Conservation (phyloP, 2,329 filamentous ascomycete genomes). For the Harringtonia lauricola region DNA sequence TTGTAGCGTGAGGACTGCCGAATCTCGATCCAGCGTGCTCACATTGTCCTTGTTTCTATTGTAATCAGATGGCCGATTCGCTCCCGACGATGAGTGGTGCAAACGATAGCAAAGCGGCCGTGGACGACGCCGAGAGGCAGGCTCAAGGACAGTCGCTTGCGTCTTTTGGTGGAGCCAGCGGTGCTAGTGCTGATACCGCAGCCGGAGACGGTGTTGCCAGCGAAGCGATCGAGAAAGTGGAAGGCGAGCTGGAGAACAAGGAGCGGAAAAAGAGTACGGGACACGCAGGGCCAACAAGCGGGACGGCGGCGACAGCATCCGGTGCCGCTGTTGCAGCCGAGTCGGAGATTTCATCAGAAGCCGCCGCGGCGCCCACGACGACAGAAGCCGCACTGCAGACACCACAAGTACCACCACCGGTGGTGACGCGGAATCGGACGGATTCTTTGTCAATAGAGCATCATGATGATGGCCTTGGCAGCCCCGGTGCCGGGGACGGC, state of each 20-base stretch:
- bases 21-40: no score
- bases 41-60: no score
- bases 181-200: no score
- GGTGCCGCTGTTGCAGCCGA: not conserved
- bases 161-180: no score
- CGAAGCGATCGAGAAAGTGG: no score
- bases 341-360: not conserved
- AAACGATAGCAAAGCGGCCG: constrained; percentile 11
- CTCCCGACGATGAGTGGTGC: constrained; percentile 9
- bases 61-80: constrained; percentile 11
- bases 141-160: not conserved
- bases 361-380: not conserved
- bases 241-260: no score
- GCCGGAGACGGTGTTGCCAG: not conserved
- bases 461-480: not conserved
- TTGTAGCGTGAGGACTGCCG: no score
- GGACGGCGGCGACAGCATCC: no score
- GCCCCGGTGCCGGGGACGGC: constrained; percentile 13
- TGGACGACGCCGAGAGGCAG: not conserved
- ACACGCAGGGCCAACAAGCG: no score
- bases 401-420: constrained; percentile 4
- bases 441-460: constrained; percentile 10
- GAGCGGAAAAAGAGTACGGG: no score
- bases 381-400: not conserved
- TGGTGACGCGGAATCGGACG: constrained; percentile 15